These are phyloP conservation scores for Ambrosia artemisiifolia DNA, from an alignment of 129 eudicot genomes.

Conservation along the genomic window DNA sequence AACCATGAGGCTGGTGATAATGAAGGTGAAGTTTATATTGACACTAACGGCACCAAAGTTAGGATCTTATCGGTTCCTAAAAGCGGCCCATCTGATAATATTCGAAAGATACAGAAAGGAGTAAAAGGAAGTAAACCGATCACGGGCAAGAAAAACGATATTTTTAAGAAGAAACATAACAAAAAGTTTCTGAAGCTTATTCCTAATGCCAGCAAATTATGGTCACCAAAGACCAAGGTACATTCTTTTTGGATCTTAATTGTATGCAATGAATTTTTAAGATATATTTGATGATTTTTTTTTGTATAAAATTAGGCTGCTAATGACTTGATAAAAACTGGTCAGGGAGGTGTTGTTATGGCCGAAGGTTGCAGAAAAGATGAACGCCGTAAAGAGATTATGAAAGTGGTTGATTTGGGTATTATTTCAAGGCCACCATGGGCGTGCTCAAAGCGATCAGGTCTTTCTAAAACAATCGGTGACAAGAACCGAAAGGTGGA, in stretches of 20 bases:
- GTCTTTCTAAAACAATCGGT: slow-evolving; percentile 28
- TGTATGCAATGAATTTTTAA: background rate
- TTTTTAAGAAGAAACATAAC: slow-evolving; percentile 34
- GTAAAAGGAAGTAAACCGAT: slow-evolving; percentile 37
- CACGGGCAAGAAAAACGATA: slow-evolving; percentile 43
- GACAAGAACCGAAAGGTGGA: slow-evolving; percentile 18
- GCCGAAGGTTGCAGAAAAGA: slow-evolving; percentile 24
- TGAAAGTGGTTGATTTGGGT: slow-evolving; percentile 20
- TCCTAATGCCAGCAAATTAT: slow-evolving; percentile 26
- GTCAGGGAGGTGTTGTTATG: slow-evolving; percentile 21
- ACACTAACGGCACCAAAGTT: slow-evolving; percentile 78
- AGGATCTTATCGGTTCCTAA: slow-evolving; percentile 58
- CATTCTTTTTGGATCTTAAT: slow-evolving; percentile 15
- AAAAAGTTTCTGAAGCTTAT: slow-evolving; percentile 36
- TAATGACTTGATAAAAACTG: slow-evolving; percentile 34
- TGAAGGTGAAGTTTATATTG: slow-evolving; percentile 78
- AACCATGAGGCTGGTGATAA: slow-evolving; percentile 35
- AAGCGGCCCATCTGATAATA: slow-evolving; percentile 15
- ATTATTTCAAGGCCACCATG: slow-evolving; percentile 39
- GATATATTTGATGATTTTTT: background rate
- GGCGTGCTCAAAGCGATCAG: slow-evolving; percentile 65
- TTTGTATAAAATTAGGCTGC: background rate
- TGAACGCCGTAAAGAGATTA: slow-evolving; percentile 5
- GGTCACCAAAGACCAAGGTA: slow-evolving; percentile 47
- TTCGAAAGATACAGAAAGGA: slow-evolving; percentile 37